Base-by-base conservation (phyloP, 768 basidiomycete genomes). In the Phanerodontia chrysosporium region DNA sequence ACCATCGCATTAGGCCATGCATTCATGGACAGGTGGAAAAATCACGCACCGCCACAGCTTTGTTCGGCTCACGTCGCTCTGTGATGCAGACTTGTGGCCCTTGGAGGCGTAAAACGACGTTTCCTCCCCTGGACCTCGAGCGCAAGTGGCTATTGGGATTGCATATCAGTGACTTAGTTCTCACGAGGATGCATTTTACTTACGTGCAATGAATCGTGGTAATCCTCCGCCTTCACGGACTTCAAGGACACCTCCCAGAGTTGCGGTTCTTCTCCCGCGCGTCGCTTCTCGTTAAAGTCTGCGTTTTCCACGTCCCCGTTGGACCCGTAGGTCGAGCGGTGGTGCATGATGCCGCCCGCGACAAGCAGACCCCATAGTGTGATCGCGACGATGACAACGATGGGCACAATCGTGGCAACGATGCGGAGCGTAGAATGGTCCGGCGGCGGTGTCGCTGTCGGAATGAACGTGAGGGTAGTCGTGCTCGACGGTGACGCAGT, bases 191-290 rank as follows among this genome's bases (percentile, higher is more conserved):
- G 18, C 22, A 55, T 28, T 5, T 35, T 1, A 44, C 57, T 42
- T 27, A 58, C 57, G 30, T 42, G 32, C 13, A 51, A 39, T 21
- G 32, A n/a, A 22, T 58, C 39, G 18, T 28, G 49, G 2, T 45
- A 28, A 12, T 27, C 48, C 14, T 36, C 49, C 45, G 25, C 27
- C 30, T 58, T 49, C 2, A 44, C 32, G 8, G 57, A n/a, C 32
- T 32, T 32, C 4, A 49, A 35, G 10, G 35, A 49, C 22, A 58
- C 57, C 9, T 58, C 57, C 57, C 57, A 58, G 16, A 58, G n/a
- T 25, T 28, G 6, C 9, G 57, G 57, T 13, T 51, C 57, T 5
- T 58, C 57, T 12, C 18, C 22, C 3, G 45, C 35, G 12, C 22
- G 18, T 18, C 30, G 30, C 32, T 57, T 57, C 49, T 58, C 57